A percentile compares a stretch with the other conserved stretches of the same genome.
Conservation (phyloP, 768 basidiomycete genomes). For the Psilocybe tampanensis region DNA sequence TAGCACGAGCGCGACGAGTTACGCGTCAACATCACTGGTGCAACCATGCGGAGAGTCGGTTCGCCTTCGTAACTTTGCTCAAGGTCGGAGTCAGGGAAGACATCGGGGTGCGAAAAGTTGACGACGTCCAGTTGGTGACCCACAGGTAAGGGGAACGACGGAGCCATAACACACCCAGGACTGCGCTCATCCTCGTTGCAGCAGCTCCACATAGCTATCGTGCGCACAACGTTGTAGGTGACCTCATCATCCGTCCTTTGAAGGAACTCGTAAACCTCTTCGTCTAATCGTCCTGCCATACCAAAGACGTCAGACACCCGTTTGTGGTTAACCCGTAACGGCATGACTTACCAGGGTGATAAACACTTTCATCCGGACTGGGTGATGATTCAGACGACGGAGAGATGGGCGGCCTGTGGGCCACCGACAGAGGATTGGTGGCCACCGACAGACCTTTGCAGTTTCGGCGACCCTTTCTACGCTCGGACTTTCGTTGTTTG, state of each 20-base stretch:
- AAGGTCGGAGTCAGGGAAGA: constrained; percentile 22
- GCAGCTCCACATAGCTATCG: constrained; percentile 49
- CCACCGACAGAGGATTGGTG: not conserved
- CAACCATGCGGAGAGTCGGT: not conserved
- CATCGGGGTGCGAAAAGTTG: constrained; percentile 11
- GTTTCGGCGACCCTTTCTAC: constrained; percentile 13
- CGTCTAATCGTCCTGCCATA: constrained; percentile 36
- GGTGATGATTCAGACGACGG: not conserved
- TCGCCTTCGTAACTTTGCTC: constrained; percentile 10
- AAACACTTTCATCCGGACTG: constrained; percentile 20
- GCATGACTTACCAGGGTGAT: constrained; percentile 41
- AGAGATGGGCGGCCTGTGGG: not conserved
- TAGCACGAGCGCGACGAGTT: not conserved
- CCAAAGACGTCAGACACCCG: not conserved
- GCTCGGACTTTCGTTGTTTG: constrained; percentile 11
- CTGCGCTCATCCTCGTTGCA: constrained; percentile 45
- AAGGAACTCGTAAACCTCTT: constrained; percentile 43
- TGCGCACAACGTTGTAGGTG: constrained; percentile 31
- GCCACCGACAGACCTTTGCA: constrained; percentile 14
- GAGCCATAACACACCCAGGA: constrained; percentile 33
- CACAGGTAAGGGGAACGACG: constrained; percentile 14
- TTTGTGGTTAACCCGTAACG: not conserved
- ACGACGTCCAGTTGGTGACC: not conserved
- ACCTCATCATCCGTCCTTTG: constrained; percentile 36
- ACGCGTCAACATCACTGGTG: not conserved